phyloP scores from a whole-genome alignment of 1,284 basidiomycete species.

The Irpex rosettiformis region DNA sequence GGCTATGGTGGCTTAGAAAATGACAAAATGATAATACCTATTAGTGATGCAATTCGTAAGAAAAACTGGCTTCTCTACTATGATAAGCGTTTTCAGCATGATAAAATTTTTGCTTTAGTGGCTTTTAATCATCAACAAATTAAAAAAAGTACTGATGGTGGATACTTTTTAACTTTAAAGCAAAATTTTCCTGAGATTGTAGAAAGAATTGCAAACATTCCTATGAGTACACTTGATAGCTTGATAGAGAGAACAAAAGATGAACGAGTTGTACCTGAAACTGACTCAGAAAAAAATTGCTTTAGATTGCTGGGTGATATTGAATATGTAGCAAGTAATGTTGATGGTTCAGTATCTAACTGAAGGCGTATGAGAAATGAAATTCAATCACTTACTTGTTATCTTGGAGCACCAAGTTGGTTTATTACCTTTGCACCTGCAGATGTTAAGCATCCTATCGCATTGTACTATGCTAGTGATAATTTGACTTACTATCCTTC shows the following conservation, averaged over 20 bases:
- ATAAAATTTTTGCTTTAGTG: conserved; percentile 32
- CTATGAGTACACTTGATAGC: conserved; percentile 21
- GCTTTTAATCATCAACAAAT: conserved; percentile 40
- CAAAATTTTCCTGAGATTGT: conserved; percentile 25
- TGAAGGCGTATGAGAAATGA: conserved; percentile 31
- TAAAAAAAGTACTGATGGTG: conserved; percentile 21
- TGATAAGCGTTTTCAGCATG: conserved; percentile 36
- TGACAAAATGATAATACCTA: not conserved
- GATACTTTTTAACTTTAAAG: conserved; percentile 29
- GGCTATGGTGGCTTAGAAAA: conserved; percentile 23
- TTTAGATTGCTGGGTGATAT: conserved; percentile 31
- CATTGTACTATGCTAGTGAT: conserved; percentile 2
- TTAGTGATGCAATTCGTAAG: conserved; percentile 19
- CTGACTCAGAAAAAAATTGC: conserved; percentile 31
- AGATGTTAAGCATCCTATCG: conserved; percentile 5
- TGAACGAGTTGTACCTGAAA: conserved; percentile 22
- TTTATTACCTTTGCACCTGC: conserved; percentile 9
- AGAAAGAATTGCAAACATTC: conserved; percentile 23
- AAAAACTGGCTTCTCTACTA: conserved; percentile 32
- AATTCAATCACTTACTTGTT: conserved; percentile 33
- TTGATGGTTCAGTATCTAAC: conserved; percentile 29
- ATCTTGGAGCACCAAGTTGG: conserved; percentile 27
- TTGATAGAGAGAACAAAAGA: conserved; percentile 22
- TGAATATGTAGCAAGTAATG: conserved; percentile 29
- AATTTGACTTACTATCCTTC: not conserved